Evolutionary conservation across 768 basidiomycete species (phyloP).

Genomic region (Lenzites betulinus): DNA sequence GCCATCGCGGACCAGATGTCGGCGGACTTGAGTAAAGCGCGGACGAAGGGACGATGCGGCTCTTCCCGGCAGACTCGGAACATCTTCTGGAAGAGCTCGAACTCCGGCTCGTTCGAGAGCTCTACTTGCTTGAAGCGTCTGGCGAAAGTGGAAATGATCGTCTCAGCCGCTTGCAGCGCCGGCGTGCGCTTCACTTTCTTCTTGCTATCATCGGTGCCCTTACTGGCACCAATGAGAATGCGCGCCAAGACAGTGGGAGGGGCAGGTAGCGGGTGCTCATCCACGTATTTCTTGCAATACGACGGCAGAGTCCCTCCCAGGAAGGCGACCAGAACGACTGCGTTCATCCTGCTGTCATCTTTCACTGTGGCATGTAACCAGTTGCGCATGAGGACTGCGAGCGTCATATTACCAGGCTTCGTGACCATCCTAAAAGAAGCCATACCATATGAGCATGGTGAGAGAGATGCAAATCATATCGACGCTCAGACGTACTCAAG

Average conservation of each 20-base stretch:
- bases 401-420: neutral
- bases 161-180: neutral
- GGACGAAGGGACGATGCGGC: neutral
- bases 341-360: neutral
- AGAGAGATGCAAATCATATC: neutral
- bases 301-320: neutral
- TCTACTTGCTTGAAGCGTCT: neutral
- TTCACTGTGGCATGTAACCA: neutral
- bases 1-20: neutral
- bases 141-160: neutral
- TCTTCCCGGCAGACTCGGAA: neutral
- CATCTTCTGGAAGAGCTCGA: neutral
- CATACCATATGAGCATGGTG: too few species aligned
- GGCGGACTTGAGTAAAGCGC: neutral
- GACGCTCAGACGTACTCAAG: neutral
- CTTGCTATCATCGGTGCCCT: neutral
- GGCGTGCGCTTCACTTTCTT: neutral
- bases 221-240: neutral
- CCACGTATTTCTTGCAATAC: neutral
- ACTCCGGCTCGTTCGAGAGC: neutral
- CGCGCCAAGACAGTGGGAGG: neutral
- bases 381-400: conserved; percentile 1
- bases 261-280: neutral
- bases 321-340: neutral
- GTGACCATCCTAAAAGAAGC: neutral